Percentiles rank a stretch among this genome's conserved stretches.
phyloP scores from a whole-genome alignment of 257 asterid species.

The Schizonepeta tenuifolia region DNA sequence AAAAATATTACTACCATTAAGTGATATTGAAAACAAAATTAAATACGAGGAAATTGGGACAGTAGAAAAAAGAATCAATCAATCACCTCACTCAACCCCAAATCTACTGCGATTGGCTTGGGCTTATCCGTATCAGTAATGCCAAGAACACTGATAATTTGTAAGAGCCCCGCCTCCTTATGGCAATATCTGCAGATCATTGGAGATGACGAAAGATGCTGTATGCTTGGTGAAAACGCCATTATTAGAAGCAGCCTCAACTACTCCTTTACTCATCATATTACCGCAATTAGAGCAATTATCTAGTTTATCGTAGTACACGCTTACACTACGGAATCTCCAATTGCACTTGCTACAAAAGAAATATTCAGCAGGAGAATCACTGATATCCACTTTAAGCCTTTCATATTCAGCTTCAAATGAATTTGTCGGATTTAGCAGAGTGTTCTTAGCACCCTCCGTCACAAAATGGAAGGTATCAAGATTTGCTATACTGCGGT shows the following conservation, averaged over 20 bases:
- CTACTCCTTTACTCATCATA: background rate
- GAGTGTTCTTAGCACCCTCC: too few relatives aligned
- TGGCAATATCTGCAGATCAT: conserved; percentile 20
- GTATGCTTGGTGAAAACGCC: background rate
- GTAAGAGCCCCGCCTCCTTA: background rate
- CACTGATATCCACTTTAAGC: background rate
- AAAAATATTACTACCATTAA: too few relatives aligned
- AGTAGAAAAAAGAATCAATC: too few relatives aligned
- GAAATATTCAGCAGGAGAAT: background rate
- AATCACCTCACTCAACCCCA: conserved; percentile 6
- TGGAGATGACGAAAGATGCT: background rate
- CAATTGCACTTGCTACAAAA: background rate
- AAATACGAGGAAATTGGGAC: too few relatives aligned
- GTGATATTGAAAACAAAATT: too few relatives aligned
- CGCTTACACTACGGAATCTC: background rate
- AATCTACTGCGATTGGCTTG: background rate
- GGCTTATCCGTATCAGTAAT: background rate
- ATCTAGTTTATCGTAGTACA: background rate
- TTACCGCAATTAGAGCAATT: background rate
- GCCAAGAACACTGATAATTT: background rate
- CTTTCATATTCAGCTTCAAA: background rate
- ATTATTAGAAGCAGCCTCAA: background rate
- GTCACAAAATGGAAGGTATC: background rate
- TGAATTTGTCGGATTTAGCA: background rate
- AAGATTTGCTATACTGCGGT: too few relatives aligned